These are phyloP conservation scores for Neofusicoccum kwambonambiense DNA, from an alignment of 2,329 filamentous ascomycete species.

Conservation along the genomic window DNA sequence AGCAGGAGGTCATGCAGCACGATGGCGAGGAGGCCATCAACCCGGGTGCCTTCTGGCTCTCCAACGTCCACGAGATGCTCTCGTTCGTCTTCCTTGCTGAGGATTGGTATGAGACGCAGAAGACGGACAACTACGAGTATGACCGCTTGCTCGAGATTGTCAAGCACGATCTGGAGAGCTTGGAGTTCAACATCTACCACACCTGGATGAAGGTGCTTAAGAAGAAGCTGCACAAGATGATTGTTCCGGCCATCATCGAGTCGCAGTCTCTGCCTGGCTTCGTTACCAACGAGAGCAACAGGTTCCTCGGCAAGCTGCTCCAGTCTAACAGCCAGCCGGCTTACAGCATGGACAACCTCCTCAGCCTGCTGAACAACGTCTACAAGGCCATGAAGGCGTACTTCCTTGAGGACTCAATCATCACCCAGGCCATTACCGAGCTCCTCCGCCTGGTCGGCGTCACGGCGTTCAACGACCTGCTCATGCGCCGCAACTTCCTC, in stretches of 20 bases:
- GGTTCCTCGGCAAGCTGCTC: slow-evolving; percentile 95
- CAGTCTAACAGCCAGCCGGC: slow-evolving; percentile 86
- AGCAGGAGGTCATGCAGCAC: slow-evolving; percentile 99
- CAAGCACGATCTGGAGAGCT: slow-evolving; percentile 95
- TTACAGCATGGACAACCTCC: slow-evolving; percentile 99
- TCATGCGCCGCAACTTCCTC: slow-evolving; percentile 97
- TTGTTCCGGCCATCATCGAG: slow-evolving; percentile 98
- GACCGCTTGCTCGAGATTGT: slow-evolving; percentile 96
- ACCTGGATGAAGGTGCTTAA: slow-evolving; percentile 99
- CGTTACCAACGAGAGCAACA: slow-evolving; percentile 96
- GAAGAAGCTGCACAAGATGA: slow-evolving; percentile 99
- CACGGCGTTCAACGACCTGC: slow-evolving; percentile 94
- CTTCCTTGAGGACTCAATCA: slow-evolving; percentile 93
- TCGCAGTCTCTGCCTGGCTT: slow-evolving; percentile 97
- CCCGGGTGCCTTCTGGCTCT: slow-evolving; percentile 96
- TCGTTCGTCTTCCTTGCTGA: slow-evolving; percentile 99
- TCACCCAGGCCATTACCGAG: slow-evolving; percentile 93
- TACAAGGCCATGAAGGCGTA: slow-evolving; percentile 99
- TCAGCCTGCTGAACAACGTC: slow-evolving; percentile 93
- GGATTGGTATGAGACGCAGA: slow-evolving; percentile 99
- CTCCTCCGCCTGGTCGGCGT: slow-evolving; percentile 90
- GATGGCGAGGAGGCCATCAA: slow-evolving; percentile 97
- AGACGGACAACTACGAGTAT: slow-evolving; percentile 99
- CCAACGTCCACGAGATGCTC: slow-evolving; percentile 99
- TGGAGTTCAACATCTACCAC: slow-evolving; percentile 99